Evolutionary conservation across 192 early-diverging fungal genomes (phyloP).

Genomic region (Linnemannia zychae): DNA sequence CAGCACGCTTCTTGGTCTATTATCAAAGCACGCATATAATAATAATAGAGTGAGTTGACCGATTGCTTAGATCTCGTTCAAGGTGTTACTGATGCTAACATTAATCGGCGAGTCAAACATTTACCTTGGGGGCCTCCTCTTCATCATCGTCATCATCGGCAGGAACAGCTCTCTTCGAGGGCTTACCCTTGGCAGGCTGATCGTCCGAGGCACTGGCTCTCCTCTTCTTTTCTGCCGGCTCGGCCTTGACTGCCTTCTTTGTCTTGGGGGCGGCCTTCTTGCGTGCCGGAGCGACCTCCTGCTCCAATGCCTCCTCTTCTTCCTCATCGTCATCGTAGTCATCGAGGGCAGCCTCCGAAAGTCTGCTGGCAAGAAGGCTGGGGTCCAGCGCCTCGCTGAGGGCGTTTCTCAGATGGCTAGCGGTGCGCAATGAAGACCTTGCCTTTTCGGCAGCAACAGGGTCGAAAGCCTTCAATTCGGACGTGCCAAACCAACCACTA

Average conservation of each 20-base stretch:
- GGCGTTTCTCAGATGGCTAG: slow-evolving; percentile 33
- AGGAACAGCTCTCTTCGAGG: slow-evolving; percentile 35
- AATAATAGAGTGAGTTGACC: background rate
- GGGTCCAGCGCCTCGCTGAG: slow-evolving; percentile 45
- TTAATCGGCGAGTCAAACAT: background rate
- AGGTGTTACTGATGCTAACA: background rate
- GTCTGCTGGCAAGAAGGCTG: slow-evolving; percentile 19
- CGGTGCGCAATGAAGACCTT: slow-evolving; percentile 31
- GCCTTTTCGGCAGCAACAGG: slow-evolving; percentile 41
- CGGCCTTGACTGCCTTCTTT: slow-evolving; percentile 38
- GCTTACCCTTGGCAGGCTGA: slow-evolving; percentile 32
- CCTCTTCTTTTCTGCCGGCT: slow-evolving; percentile 42
- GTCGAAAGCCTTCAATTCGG: slow-evolving; percentile 57
- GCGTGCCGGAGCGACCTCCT: slow-evolving; percentile 9
- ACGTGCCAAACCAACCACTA: slow-evolving; percentile 60
- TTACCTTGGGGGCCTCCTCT: slow-evolving; percentile 47
- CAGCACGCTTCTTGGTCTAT: slow-evolving; percentile 45
- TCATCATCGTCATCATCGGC: slow-evolving; percentile 40
- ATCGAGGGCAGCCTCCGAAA: background rate
- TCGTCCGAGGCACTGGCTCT: slow-evolving; percentile 25
- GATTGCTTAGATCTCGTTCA: background rate
- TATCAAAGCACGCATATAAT: too few relatives aligned
- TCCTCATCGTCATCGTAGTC: slow-evolving; percentile 33
- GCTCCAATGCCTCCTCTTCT: slow-evolving; percentile 29
- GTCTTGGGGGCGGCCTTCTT: slow-evolving; percentile 36